Percentiles rank a stretch among this genome's conserved stretches.
Evolutionary conservation across 163 green algal genomes (phyloP).

Genomic region (Coccomyxa subellipsoidea): DNA sequence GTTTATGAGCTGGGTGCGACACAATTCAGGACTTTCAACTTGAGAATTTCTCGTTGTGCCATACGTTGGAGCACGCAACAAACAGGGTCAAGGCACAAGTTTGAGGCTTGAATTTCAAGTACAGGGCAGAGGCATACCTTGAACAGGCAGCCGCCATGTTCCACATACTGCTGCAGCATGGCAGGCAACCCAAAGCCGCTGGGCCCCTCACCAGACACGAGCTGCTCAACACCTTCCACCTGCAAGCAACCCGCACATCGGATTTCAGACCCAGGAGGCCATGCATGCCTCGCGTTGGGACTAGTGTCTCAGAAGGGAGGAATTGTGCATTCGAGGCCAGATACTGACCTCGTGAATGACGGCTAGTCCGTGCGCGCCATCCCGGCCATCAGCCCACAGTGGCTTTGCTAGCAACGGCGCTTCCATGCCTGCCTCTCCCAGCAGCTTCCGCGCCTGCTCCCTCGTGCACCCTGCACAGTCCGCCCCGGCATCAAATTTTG

Average conservation of each 20-base stretch:
- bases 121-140: constrained; percentile 50
- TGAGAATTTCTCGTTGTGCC: no score
- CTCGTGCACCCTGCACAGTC: constrained; percentile 25
- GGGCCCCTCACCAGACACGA: constrained; percentile 21
- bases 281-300: background rate
- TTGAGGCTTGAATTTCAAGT: no score
- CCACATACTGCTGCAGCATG: constrained; percentile 51
- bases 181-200: constrained; percentile 32
- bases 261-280: background rate
- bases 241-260: background rate
- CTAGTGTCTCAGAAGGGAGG: background rate
- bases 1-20: no score
- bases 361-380: constrained; percentile 42
- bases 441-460: background rate
- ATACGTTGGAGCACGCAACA: no score
- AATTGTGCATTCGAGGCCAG: background rate
- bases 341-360: constrained; percentile 16
- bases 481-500: no score
- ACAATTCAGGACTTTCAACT: no score
- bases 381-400: constrained; percentile 45
- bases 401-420: constrained; percentile 50
- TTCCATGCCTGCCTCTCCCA: constrained; percentile 21
- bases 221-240: constrained; percentile 20
- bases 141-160: constrained; percentile 53
- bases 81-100: no score